Conservation (phyloP, 768 basidiomycete genomes). For the Collybia nuda region DNA sequence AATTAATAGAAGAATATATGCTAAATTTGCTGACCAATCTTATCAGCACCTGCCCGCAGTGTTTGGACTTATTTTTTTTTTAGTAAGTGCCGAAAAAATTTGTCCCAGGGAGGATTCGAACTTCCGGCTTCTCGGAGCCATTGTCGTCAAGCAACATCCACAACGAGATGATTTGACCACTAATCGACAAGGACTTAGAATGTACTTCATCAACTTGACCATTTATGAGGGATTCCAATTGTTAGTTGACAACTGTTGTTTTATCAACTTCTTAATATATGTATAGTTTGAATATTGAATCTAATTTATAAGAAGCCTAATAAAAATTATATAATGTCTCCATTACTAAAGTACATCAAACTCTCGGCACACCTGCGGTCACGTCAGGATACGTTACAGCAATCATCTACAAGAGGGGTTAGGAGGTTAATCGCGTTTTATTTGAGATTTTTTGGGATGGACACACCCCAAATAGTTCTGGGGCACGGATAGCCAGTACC, state of each 20-base stretch:
- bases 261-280: too few relatives aligned
- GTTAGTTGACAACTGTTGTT: too few relatives aligned
- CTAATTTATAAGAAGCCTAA: too few relatives aligned
- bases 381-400: constrained; percentile 68
- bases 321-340: too few relatives aligned
- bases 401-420: constrained; percentile 48
- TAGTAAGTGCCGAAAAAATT: too few relatives aligned
- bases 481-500: constrained; percentile 70
- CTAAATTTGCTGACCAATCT: too few relatives aligned
- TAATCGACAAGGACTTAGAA: constrained; percentile 19
- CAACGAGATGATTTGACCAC: constrained; percentile 20
- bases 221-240: too few relatives aligned
- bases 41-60: too few relatives aligned
- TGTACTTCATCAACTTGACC: neutral
- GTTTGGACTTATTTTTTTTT: too few relatives aligned
- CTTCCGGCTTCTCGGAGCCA: constrained; percentile 13
- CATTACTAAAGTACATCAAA: constrained; percentile 6
- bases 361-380: constrained; percentile 54
- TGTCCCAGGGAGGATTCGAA: constrained; percentile 18
- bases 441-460: neutral
- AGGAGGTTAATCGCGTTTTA: neutral
- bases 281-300: too few relatives aligned
- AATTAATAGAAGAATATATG: too few relatives aligned
- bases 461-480: constrained; percentile 64
- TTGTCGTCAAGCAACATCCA: constrained; percentile 1